A percentile compares a stretch with the other conserved stretches of the same genome.
Evolutionary conservation across 345 rosid genomes (phyloP).

Genomic region (Linum usitatissimum): DNA sequence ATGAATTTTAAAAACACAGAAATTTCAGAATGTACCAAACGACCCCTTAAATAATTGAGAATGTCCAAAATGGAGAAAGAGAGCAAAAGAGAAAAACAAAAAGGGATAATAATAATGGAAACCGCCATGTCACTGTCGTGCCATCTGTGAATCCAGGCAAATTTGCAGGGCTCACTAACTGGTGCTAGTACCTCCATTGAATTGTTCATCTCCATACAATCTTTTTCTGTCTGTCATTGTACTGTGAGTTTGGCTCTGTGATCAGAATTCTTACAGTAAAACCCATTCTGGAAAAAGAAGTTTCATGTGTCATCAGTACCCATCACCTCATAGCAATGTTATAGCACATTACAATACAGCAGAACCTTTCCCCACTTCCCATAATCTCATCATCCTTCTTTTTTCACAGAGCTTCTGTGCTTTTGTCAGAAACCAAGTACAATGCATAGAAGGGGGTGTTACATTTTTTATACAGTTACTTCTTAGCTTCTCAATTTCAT

Average conservation of each 20-base stretch:
- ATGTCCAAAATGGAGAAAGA: not conserved
- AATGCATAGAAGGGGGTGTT: no score
- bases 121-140: not conserved
- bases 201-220: not conserved
- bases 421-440: not conserved
- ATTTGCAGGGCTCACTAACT: no score
- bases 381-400: not conserved
- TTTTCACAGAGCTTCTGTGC: not conserved
- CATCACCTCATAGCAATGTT: not conserved
- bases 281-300: not conserved
- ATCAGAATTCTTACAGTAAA: not conserved
- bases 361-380: not conserved
- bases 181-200: not conserved
- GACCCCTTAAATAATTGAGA: not conserved
- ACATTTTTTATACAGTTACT: no score
- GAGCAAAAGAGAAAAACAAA: not conserved
- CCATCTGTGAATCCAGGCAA: not conserved
- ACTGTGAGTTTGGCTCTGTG: not conserved
- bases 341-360: not conserved
- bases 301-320: not conserved
- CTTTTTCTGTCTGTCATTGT: not conserved
- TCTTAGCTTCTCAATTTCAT: no score
- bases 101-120: not conserved
- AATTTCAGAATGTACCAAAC: no score
- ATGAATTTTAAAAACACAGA: no score